phyloP scores from a whole-genome alignment of 139 green algal genomes.

The Dunaliella primolecta region DNA sequence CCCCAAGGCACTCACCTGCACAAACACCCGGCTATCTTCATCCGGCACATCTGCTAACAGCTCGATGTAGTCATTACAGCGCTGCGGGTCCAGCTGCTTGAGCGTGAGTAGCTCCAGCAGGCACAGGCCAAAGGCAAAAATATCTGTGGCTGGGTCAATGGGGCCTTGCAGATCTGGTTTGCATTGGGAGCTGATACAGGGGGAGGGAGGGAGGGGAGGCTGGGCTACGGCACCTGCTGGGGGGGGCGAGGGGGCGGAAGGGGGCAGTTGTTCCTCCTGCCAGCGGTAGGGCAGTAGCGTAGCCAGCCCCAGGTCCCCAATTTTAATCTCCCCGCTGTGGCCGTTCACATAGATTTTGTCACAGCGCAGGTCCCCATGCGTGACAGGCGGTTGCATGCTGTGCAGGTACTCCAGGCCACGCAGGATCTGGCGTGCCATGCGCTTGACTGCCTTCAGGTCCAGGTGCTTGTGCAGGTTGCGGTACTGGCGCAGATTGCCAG shows the following conservation, averaged over 20 bases:
- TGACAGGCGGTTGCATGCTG: constrained; percentile 80
- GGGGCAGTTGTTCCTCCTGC: constrained; percentile 25
- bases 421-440: constrained; percentile 85
- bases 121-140: constrained; percentile 96
- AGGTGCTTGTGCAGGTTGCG: constrained; percentile 76
- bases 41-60: constrained; percentile 65
- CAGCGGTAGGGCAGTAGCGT: constrained; percentile 77
- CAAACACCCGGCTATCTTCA: constrained; percentile 65
- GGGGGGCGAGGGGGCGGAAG: background rate
- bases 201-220: background rate
- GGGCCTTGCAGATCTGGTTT: background rate
- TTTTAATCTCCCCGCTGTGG: constrained; percentile 91
- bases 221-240: background rate
- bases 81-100: constrained; percentile 67
- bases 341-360: constrained; percentile 95
- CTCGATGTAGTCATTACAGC: constrained; percentile 35
- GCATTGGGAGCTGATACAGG: background rate
- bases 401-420: constrained; percentile 88
- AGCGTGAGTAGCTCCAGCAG: constrained; percentile 95
- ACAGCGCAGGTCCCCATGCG: constrained; percentile 95
- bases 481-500: constrained; percentile 86
- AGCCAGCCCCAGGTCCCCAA: constrained; percentile 86
- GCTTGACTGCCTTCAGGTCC: constrained; percentile 87
- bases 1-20: too few relatives aligned
- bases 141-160: constrained; percentile 66